A percentile compares a stretch with the other conserved stretches of the same genome.
Evolutionary conservation across 768 basidiomycete species (phyloP).

Genomic region (Pseudohyphozyma bogoriensis): DNA sequence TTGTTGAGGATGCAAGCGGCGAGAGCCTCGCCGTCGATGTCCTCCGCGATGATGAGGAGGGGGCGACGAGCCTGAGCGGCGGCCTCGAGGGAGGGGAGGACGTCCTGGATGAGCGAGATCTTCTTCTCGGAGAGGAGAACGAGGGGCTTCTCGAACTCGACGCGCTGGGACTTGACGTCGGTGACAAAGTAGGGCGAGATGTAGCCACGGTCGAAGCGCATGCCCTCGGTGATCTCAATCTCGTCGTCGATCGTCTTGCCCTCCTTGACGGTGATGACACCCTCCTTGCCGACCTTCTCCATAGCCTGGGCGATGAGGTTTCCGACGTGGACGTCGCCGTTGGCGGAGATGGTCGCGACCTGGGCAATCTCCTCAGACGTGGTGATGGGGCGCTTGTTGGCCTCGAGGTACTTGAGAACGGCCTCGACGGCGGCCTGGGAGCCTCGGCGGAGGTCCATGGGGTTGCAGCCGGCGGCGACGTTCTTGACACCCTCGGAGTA

Average conservation of each 20-base stretch:
- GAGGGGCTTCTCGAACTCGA: slow-evolving; percentile 92
- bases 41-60: slow-evolving; percentile 92
- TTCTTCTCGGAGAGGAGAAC: slow-evolving; percentile 96
- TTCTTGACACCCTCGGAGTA: slow-evolving; percentile 99
- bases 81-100: slow-evolving; percentile 69
- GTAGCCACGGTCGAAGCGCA: slow-evolving; percentile 98
- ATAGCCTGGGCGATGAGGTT: slow-evolving; percentile 94
- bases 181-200: slow-evolving; percentile 96
- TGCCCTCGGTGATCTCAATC: slow-evolving; percentile 98
- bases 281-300: slow-evolving; percentile 99
- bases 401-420: slow-evolving; percentile 79
- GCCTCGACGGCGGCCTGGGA: slow-evolving; percentile 93
- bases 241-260: slow-evolving; percentile 96
- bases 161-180: slow-evolving; percentile 80
- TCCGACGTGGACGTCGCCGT: slow-evolving; percentile 77
- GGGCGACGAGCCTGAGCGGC: slow-evolving; percentile 64
- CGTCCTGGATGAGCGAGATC: slow-evolving; percentile 87
- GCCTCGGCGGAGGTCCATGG: slow-evolving; percentile 98
- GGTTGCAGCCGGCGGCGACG: slow-evolving; percentile 97
- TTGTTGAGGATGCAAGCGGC: slow-evolving; percentile 99
- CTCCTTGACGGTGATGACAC: slow-evolving; percentile 99
- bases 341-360: slow-evolving; percentile 84
- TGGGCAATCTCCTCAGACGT: slow-evolving; percentile 89
- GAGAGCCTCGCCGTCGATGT: slow-evolving; percentile 93
- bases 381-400: slow-evolving; percentile 85